phyloP scores from a whole-genome alignment of 352 stramenopile genomes.

The Pythium sp. region DNA sequence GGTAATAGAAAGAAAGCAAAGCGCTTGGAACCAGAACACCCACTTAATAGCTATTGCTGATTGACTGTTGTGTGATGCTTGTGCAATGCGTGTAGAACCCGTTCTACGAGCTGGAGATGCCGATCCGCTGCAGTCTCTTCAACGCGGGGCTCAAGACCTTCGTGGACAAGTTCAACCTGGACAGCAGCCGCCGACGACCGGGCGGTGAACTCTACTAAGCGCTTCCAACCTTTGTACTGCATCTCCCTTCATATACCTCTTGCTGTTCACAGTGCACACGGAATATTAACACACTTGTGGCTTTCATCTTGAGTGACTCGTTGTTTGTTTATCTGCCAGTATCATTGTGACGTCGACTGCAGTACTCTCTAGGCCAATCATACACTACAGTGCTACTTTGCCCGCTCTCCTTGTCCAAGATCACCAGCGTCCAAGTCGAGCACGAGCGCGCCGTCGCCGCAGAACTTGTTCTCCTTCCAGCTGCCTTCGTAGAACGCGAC shows the following conservation, averaged over 20 bases:
- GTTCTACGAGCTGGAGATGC: conserved; percentile 96
- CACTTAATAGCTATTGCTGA: not conserved
- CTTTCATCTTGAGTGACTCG: not conserved
- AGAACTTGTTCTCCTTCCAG: conserved; percentile 76
- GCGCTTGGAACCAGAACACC: not conserved
- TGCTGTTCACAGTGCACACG: not conserved
- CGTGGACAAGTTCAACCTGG: conserved; percentile 84
- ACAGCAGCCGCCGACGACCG: conserved; percentile 57
- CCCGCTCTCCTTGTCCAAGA: not conserved
- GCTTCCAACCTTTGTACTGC: not conserved
- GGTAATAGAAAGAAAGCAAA: conserved; percentile 28
- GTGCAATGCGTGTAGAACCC: conserved; percentile 64
- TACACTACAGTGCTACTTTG: not conserved
- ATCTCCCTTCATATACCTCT: not conserved
- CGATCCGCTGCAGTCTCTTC: conserved; percentile 93
- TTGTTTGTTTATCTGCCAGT: not conserved
- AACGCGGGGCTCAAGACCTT: conserved; percentile 85
- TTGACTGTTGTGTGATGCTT: not conserved
- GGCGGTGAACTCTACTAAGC: conserved; percentile 32
- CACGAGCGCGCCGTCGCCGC: conserved; percentile 64
- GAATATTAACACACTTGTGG: not conserved
- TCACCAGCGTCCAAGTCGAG: conserved; percentile 29
- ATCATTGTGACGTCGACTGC: not conserved
- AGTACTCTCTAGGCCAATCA: too few species aligned
- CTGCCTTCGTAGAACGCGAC: conserved; percentile 81